A percentile compares a stretch with the other conserved stretches of the same genome.
These are phyloP conservation scores for Albizia julibrissin DNA, from an alignment of 306 rosid species.

Conservation along the genomic window DNA sequence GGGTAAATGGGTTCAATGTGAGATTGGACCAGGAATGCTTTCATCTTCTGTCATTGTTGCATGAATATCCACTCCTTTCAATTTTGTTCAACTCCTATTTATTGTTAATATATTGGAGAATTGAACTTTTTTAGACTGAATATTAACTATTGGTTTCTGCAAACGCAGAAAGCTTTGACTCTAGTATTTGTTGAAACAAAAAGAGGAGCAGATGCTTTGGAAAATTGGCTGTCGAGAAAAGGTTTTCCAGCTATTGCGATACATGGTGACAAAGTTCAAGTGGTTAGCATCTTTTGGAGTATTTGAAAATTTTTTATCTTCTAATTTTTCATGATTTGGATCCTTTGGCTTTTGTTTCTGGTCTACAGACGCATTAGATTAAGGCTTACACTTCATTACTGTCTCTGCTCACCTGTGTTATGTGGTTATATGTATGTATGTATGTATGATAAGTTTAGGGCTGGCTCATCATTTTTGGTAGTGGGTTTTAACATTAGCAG, in stretches of 20 bases:
- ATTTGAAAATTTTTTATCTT: background rate
- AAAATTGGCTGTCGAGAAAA: constrained; percentile 61
- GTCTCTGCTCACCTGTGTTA: background rate
- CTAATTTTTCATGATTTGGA: background rate
- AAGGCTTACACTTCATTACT: background rate
- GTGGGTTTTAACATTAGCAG: background rate
- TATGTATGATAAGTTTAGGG: too few species aligned
- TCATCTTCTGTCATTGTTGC: background rate
- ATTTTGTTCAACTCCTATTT: background rate
- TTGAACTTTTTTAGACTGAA: background rate
- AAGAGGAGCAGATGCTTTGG: constrained; percentile 89
- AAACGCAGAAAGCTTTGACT: constrained; percentile 70
- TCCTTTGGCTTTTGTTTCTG: background rate
- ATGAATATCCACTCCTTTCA: background rate
- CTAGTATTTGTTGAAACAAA: constrained; percentile 96
- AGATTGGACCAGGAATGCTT: background rate
- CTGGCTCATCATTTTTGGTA: background rate
- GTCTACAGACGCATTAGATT: background rate
- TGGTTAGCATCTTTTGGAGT: constrained; percentile 43
- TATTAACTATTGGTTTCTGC: background rate
- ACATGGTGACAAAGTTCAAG: constrained; percentile 92
- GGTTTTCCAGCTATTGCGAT: constrained; percentile 93
- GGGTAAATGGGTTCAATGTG: constrained; percentile 59
- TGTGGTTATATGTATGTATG: background rate
- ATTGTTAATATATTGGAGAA: background rate